Conservation (phyloP, 2,329 filamentous ascomycete genomes). For the Colletotrichum horii region DNA sequence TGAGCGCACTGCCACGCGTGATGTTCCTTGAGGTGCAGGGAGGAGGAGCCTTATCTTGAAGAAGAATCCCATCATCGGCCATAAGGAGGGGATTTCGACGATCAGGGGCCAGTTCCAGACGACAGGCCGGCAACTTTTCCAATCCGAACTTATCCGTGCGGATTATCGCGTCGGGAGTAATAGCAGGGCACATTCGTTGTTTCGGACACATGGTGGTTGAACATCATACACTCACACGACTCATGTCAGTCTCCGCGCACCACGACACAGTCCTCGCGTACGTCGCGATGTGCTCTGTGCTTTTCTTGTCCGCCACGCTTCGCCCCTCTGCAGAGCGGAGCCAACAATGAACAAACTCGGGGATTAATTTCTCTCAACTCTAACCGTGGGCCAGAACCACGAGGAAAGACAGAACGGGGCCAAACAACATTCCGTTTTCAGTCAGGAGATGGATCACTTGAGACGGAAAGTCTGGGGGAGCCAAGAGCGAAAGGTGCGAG, state of each 20-base stretch:
- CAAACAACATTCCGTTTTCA: background rate
- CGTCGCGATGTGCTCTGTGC: constrained; percentile 4
- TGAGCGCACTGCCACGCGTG: background rate
- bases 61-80: background rate
- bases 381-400: background rate
- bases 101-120: background rate
- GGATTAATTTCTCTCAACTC: constrained; percentile 11
- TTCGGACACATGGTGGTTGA: constrained; percentile 2
- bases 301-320: background rate
- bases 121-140: background rate
- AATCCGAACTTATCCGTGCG: background rate
- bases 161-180: background rate
- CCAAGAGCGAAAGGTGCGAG: background rate
- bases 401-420: background rate
- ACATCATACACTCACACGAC: constrained; percentile 1
- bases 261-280: background rate
- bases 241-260: background rate
- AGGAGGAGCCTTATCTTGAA: background rate
- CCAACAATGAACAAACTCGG: background rate
- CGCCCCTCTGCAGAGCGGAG: constrained; percentile 10
- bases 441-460: background rate
- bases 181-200: background rate
- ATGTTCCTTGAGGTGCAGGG: background rate
- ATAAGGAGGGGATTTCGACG: background rate
- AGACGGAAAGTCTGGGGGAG: background rate